Conservation (phyloP, 2,329 filamentous ascomycete genomes). For the Rasamsonia emersonii region DNA sequence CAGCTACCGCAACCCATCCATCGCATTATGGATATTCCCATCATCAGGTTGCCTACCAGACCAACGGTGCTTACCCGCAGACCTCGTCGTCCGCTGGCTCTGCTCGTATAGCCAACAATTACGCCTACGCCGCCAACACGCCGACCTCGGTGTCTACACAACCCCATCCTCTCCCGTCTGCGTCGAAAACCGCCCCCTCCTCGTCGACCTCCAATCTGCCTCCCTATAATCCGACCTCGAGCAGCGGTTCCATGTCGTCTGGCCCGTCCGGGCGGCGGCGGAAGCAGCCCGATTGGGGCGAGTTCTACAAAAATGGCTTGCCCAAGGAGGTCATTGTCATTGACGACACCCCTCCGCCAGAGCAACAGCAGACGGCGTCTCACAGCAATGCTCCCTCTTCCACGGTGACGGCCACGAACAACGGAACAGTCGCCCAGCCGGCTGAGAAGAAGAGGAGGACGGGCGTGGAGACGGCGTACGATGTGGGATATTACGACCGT, state of each 20-base stretch:
- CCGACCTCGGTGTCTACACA: slow-evolving; percentile 19
- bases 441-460: slow-evolving; percentile 66
- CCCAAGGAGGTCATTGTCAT: slow-evolving; percentile 83
- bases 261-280: slow-evolving; percentile 35
- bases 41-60: slow-evolving; percentile 45
- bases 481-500: slow-evolving; percentile 63
- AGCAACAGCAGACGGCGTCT: slow-evolving; percentile 17
- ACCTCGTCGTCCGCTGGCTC: slow-evolving; percentile 34
- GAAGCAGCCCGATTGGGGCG: slow-evolving; percentile 64
- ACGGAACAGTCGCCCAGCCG: slow-evolving; percentile 27
- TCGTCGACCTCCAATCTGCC: slow-evolving; percentile 26
- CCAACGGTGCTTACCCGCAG: slow-evolving; percentile 44
- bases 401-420: slow-evolving; percentile 17
- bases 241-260: slow-evolving; percentile 32
- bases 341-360: slow-evolving; percentile 53
- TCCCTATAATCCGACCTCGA: slow-evolving; percentile 31
- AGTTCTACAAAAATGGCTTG: slow-evolving; percentile 74
- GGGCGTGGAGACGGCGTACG: slow-evolving; percentile 51
- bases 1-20: slow-evolving; percentile 63
- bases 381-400: slow-evolving; percentile 14
- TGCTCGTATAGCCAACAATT: slow-evolving; percentile 35
- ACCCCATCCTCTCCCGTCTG: slow-evolving; percentile 21
- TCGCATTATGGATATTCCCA: slow-evolving; percentile 56
- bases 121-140: slow-evolving; percentile 32
- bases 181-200: slow-evolving; percentile 28